Percentiles rank a stretch among this genome's conserved stretches.
Evolutionary conservation across 1,284 basidiomycete genomes (phyloP).

Genomic region (Tremellales sp.): DNA sequence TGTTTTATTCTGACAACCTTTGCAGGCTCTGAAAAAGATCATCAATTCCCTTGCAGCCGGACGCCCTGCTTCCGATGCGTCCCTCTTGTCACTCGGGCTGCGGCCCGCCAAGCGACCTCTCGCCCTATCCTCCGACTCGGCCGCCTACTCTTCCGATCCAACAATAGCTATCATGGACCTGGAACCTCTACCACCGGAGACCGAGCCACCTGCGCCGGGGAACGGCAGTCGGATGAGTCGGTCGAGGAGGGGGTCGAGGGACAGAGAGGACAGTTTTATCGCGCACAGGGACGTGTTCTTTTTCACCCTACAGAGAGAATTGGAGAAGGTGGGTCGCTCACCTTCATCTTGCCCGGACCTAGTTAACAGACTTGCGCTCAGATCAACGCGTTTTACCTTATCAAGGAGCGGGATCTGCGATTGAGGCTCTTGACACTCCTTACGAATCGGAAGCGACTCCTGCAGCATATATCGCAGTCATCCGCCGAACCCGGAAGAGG

Average conservation of each 20-base stretch:
- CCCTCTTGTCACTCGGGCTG: slow-evolving; percentile 76
- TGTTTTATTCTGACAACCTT: not conserved
- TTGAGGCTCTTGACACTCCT: slow-evolving; percentile 86
- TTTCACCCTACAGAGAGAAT: slow-evolving; percentile 95
- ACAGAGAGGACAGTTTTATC: slow-evolving; percentile 60
- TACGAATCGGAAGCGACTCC: slow-evolving; percentile 73
- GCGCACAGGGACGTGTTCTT: slow-evolving; percentile 98
- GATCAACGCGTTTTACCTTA: slow-evolving; percentile 99
- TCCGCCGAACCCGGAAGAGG: slow-evolving; percentile 10
- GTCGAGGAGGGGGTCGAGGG: slow-evolving; percentile 18
- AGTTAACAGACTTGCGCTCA: slow-evolving; percentile 43
- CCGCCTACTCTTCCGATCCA: not conserved
- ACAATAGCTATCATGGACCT: slow-evolving; percentile 22
- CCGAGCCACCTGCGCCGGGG: slow-evolving; percentile 40
- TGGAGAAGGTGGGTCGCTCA: slow-evolving; percentile 74
- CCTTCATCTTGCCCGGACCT: not conserved
- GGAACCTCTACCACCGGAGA: slow-evolving; percentile 44
- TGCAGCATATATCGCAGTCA: slow-evolving; percentile 27
- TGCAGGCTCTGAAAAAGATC: slow-evolving; percentile 57
- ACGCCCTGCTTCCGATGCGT: slow-evolving; percentile 78
- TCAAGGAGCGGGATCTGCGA: slow-evolving; percentile 94
- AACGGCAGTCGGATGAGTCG: slow-evolving; percentile 22
- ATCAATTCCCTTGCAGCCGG: slow-evolving; percentile 96
- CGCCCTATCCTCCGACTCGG: slow-evolving; percentile 7
- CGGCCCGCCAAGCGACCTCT: slow-evolving; percentile 62